Base-by-base conservation (phyloP, 495 filamentous ascomycete species). In the Neurospora intermedia region DNA sequence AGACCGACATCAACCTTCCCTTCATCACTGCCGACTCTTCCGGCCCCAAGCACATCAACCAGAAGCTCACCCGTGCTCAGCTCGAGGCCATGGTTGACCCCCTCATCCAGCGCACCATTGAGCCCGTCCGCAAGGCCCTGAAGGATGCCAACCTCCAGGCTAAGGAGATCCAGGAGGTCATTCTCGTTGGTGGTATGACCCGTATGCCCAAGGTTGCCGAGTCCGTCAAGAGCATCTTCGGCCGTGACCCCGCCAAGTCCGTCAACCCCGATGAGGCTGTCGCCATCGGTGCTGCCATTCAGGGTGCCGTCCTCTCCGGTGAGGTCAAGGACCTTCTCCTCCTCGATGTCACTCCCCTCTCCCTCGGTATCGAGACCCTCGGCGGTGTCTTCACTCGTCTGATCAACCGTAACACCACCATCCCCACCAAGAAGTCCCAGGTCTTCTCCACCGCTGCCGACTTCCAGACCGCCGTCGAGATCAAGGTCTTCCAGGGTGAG, bases 401-500 rank as follows among this genome's bases (percentile, higher is more conserved):
- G 83, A 99, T 99, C 88, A 98, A 97, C 90, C 94, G 96, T 77
- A 99, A 99, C 89, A 99, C 96, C 80, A 99, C 96, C 77, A 99
- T 99, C 83, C 96, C 96, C 71, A 98, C 96, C 84, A 99, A 98
- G 91, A 99, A 99, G 87, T 97, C 94, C 43, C 96, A 98, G 87
- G 89, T 94, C 76, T 99, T 99, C 89, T 98, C 96, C 71, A 99
- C 96, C 69, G 96, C 96, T 71, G 96, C 96, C 78, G 96, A 99
- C 81, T 98, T 97, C 92, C 96, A 99, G 89, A 97, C 93, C 74
- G 96, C 96, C 77, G 96, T 99, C 83, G 96, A 99, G 88, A 99
- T 99, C 89, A 99, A 99, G 91, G 96, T 99, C 72, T 98, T 90
- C 92, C 96, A 99, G 89, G 96, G 96, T 87, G 96, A 99, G 88